Evolutionary conservation across 2,329 filamentous ascomycete genomes (phyloP).

Genomic region (Arthroderma sp.): DNA sequence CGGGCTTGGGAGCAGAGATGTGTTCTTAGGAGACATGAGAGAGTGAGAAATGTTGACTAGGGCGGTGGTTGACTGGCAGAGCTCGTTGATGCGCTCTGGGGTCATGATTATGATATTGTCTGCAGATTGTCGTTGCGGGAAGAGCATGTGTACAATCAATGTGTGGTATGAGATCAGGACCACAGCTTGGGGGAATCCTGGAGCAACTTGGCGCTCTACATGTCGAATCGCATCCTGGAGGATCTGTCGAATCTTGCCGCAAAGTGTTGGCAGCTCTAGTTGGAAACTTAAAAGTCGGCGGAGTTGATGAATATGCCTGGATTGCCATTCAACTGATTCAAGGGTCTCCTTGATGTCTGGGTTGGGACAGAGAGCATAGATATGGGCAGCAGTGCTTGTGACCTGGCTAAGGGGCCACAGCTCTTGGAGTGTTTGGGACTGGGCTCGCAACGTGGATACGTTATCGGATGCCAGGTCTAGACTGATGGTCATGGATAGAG

Average conservation of each 20-base stretch:
- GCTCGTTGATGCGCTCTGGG: conserved; percentile 5
- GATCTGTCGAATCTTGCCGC: conserved; percentile 5
- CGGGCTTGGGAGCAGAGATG: conserved; percentile 3
- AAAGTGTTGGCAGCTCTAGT: conserved; percentile 4
- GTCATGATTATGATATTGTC: conserved; percentile 3
- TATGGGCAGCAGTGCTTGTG: conserved; percentile 6
- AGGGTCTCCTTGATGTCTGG: conserved; percentile 3
- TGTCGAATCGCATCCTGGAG: conserved; percentile 4
- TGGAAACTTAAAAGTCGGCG: conserved; percentile 6
- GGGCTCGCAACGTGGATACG: conserved; percentile 5
- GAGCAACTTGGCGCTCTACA: conserved; percentile 4
- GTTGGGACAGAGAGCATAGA: conserved; percentile 6
- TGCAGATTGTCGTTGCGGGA: conserved; percentile 5
- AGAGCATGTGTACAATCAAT: conserved; percentile 7
- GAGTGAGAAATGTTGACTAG: conserved; percentile 3
- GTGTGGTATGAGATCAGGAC: conserved; percentile 7
- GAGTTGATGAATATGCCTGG: conserved; percentile 6
- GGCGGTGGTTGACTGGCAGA: conserved; percentile 6
- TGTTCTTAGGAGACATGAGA: conserved; percentile 3
- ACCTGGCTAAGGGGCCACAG: conserved; percentile 7
- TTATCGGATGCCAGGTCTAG: conserved; percentile 6
- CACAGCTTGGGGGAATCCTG: conserved; percentile 2
- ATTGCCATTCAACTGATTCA: conserved; percentile 6
- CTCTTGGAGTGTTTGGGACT: conserved; percentile 5
- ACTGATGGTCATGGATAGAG: conserved; percentile 5